Evolutionary conservation across 495 filamentous ascomycete species (phyloP), one percentile per base, ranked within the genome.

Genomic region (Penicillium parvum): DNA sequence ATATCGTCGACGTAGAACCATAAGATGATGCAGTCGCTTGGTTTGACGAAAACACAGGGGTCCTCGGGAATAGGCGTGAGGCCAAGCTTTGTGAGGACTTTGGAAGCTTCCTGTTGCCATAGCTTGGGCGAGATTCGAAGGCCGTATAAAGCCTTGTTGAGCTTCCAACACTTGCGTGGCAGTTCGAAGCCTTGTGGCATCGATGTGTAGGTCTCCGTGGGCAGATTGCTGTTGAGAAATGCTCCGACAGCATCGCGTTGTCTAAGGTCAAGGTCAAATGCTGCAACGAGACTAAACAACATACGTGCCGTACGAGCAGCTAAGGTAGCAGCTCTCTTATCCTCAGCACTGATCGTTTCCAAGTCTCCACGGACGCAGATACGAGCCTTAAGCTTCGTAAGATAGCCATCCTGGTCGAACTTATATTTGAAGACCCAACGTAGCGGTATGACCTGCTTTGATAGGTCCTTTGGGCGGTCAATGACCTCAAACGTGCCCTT

Each of bases 341-440:
- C 38, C 15, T 37, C 16, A 6, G 11, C 5, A 2, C 10, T 38
- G 29, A 48, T 39, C 7, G 32, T 14, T 33, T 63, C 41, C 8
- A 60, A 41, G 40, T 65, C 55, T 17, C 60, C 54, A 42, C 52
- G 40, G 4, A 61, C 57, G 26, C 43, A 57, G 7, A 65, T 32
- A 10, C 60, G 7, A 21, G 60, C 56, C 38, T 65, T 65, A 15
- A 40, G 50, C 43, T 61, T 63, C n/a, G 30, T 22, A 4, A 63
- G 43, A 15, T 37, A 47, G 14, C 54, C 30, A 20, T 60, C 25
- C 3, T 43, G 18, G 22, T 59, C 52, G 25, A 52, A 55, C 34
- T 61, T 52, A 69, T 67, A 43, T 43, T 70, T 17, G 44, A 66
- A n/a, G 49, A 69, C 39, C 26, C 50, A 4, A 35, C 33, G 14